Evolutionary conservation across 169 alveolate species (phyloP).

Genomic region (Ophryocystis elektroscirrha): DNA sequence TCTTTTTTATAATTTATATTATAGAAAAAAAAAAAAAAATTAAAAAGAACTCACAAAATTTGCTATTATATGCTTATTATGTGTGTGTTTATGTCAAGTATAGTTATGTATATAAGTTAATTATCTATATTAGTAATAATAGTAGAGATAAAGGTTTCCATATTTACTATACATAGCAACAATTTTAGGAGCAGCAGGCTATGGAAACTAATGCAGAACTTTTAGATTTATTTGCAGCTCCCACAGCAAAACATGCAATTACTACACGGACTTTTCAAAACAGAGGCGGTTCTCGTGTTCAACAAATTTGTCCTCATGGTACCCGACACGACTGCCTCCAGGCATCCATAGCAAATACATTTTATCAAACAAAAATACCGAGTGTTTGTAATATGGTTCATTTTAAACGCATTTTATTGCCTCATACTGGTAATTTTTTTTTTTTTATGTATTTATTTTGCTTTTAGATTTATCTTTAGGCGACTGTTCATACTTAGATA

Average conservation of each 20-base stretch:
- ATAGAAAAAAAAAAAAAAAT: conserved; percentile 5
- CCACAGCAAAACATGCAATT: conserved; percentile 28
- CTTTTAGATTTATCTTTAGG: conserved; percentile 36
- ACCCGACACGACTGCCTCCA: conserved; percentile 31
- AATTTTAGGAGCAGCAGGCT: conserved; percentile 18
- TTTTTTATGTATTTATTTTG: not conserved
- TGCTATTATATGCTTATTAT: not conserved
- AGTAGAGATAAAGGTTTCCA: conserved; percentile 8
- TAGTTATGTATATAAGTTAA: not conserved
- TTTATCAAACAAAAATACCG: not conserved
- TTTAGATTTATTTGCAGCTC: conserved; percentile 18
- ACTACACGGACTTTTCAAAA: conserved; percentile 21
- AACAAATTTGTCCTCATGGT: conserved; percentile 30
- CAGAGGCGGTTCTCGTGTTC: conserved; percentile 23
- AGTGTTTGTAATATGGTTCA: conserved; percentile 22
- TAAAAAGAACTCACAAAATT: not conserved
- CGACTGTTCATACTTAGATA: conserved; percentile 74
- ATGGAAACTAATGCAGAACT: conserved; percentile 18
- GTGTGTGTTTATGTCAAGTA: conserved; percentile 3
- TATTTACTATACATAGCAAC: conserved; percentile 13
- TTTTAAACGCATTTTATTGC: conserved; percentile 27
- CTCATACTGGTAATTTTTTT: conserved; percentile 13
- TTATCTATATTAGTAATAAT: not conserved
- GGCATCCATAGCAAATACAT: conserved; percentile 9
- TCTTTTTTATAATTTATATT: conserved; percentile 5